phyloP scores from a whole-genome alignment of 192 early-diverging fungal genomes.

The Cetraspora pellucida region DNA sequence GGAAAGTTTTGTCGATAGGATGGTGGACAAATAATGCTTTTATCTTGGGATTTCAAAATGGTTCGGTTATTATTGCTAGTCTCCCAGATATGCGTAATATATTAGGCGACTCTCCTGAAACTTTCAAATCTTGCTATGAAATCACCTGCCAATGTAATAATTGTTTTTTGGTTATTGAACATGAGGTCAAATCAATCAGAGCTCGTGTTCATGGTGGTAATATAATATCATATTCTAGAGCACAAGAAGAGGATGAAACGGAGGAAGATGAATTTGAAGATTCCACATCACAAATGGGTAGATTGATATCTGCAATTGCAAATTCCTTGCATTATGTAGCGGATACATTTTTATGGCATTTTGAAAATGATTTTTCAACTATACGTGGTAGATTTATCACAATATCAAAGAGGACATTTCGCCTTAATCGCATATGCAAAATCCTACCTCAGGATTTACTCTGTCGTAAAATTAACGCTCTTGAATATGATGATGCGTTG shows the following conservation, averaged over 20 bases:
- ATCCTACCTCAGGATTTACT: constrained; percentile 56
- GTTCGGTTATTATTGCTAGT: constrained; percentile 51
- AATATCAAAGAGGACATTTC: constrained; percentile 38
- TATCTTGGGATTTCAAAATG: constrained; percentile 53
- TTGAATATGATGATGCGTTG: constrained; percentile 61
- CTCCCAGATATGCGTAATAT: constrained; percentile 50
- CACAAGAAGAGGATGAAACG: constrained; percentile 29
- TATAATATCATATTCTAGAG: constrained; percentile 34
- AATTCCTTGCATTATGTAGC: constrained; percentile 33
- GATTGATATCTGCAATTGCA: constrained; percentile 8
- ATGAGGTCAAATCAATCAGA: constrained; percentile 44
- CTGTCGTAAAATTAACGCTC: constrained; percentile 50
- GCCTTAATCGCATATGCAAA: constrained; percentile 43
- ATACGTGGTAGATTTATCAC: constrained; percentile 44
- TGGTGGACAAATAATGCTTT: constrained; percentile 61
- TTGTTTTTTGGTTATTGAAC: constrained; percentile 46
- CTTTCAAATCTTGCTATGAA: constrained; percentile 48
- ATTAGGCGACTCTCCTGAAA: constrained; percentile 46
- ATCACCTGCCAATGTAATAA: constrained; percentile 42
- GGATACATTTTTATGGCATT: constrained; percentile 34
- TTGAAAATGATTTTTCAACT: constrained; percentile 34
- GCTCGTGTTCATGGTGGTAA: constrained; percentile 44
- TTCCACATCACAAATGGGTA: neutral
- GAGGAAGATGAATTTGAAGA: constrained; percentile 25
- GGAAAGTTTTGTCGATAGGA: constrained; percentile 47